Base-by-base conservation (phyloP, 306 rosid genomes). In the Cyamopsis tetragonoloba region DNA sequence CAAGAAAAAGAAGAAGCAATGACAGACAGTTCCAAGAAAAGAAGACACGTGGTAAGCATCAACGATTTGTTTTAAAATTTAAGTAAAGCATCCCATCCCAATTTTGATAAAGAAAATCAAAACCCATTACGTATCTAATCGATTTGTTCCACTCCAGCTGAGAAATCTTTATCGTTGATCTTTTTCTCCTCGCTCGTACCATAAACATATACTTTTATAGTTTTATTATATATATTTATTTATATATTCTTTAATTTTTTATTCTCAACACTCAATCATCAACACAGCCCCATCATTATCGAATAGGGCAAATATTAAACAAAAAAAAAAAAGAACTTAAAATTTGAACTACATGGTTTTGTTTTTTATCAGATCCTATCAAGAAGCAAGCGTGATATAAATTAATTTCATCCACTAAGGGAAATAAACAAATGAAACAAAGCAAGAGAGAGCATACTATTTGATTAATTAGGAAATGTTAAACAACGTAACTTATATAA, bases 31-130 rank as follows among this genome's bases (percentile, higher is more conserved):
- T 58, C 41, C 64, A 10, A 38, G 19, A 60, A 38, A 72, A 49
- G 26, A 60, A 60, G 79, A 82, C 87, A 79, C 80, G 79, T 81
- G 81, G 84, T 54, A 19, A 47, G 77, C 87, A 82, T 74, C 70
- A 68, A 15, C 38, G 23, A 62, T 23, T 37, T 62, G 24, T 28
- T 64, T 65, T 57, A 43, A 39, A 13, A 6, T 64, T 65, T 57
- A 43, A 39, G 13, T 4, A 59, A 58, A 66, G 55, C 43, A 49
- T 50, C 54, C 34, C 43, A 49, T 50, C 54, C 34, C 61, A 9
- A 37, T 19, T 9, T 32, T 43, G 59, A 69, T 68, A 51, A n/a
- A 37, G 66, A 74, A 75, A 74, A 74, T 61, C 28, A 79, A 61
- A 77, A 62, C 68, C 72, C 64, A 63, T 51, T 49, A 65, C 43